A percentile compares a stretch with the other conserved stretches of the same genome.
Evolutionary conservation across 108 stramenopile species (phyloP).

Genomic region (Nannochloropsis oceanica): DNA sequence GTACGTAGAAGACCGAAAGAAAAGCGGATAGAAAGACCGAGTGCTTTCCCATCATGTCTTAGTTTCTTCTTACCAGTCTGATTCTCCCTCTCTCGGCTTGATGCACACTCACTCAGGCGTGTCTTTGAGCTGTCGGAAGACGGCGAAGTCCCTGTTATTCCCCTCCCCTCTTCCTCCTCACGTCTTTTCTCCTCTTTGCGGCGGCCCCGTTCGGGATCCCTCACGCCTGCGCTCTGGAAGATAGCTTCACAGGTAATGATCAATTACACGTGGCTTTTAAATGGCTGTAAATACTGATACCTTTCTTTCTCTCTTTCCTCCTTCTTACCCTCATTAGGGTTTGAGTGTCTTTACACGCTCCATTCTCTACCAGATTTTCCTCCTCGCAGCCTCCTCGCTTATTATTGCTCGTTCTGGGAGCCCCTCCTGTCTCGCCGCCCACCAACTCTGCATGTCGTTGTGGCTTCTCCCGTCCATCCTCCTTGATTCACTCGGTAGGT

Average conservation of each 20-base stretch:
- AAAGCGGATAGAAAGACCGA: background rate
- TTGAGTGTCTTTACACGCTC: background rate
- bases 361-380: background rate
- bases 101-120: background rate
- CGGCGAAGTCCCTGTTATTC: background rate
- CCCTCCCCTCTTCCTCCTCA: background rate
- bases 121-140: background rate
- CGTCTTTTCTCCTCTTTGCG: background rate
- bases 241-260: background rate
- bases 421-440: background rate
- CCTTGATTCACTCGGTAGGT: background rate
- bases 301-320: background rate
- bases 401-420: background rate
- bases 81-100: background rate
- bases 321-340: background rate
- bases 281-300: background rate
- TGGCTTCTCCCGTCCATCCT: background rate
- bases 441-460: background rate
- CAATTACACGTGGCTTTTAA: background rate
- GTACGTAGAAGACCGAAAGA: background rate
- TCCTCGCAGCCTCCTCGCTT: background rate
- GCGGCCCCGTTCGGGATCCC: background rate
- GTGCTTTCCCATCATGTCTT: background rate
- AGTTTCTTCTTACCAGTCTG: background rate
- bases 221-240: background rate